A percentile compares a stretch with the other conserved stretches of the same genome.
Conservation (phyloP, 192 early-diverging fungal genomes). For the Podila horticola region DNA sequence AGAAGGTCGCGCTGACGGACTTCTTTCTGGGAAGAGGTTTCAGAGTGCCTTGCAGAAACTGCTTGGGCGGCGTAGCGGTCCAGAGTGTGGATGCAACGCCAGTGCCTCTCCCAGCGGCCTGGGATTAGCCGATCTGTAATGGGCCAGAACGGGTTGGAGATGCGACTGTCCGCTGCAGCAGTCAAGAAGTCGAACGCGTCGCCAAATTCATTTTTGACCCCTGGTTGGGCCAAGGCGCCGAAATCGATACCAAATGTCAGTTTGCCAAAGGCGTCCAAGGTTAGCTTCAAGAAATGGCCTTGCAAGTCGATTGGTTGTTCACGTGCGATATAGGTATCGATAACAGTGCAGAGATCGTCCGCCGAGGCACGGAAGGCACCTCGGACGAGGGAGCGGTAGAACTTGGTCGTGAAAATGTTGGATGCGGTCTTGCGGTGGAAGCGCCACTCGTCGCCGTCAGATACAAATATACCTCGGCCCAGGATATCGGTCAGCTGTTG, state of each 20-base stretch:
- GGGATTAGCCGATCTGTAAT: slow-evolving; percentile 35
- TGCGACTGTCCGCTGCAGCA: slow-evolving; percentile 11
- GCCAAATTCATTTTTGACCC: slow-evolving; percentile 52
- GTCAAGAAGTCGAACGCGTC: slow-evolving; percentile 61
- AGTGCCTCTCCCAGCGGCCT: slow-evolving; percentile 4
- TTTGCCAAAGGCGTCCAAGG: slow-evolving; percentile 50
- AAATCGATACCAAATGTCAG: slow-evolving; percentile 33
- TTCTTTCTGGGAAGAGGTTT: slow-evolving; percentile 6
- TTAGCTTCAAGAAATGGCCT: slow-evolving; percentile 51
- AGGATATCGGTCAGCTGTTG: slow-evolving; percentile 42
- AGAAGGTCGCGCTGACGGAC: slow-evolving; percentile 33
- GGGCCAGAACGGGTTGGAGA: slow-evolving; percentile 29
- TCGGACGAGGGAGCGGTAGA: slow-evolving; percentile 14
- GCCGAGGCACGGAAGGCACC: slow-evolving; percentile 19
- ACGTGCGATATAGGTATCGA: background rate
- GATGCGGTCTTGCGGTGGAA: slow-evolving; percentile 58
- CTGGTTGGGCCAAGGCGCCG: slow-evolving; percentile 5
- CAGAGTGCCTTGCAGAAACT: slow-evolving; percentile 15
- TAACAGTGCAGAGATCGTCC: background rate
- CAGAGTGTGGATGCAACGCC: slow-evolving; percentile 5
- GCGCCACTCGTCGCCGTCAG: slow-evolving; percentile 60
- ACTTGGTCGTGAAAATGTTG: slow-evolving; percentile 31
- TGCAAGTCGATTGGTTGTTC: slow-evolving; percentile 49
- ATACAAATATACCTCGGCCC: slow-evolving; percentile 64
- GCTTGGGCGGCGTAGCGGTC: slow-evolving; percentile 30